Evolutionary conservation across 495 filamentous ascomycete species (phyloP).

Genomic region (Lasiosphaeriaceae sp.): DNA sequence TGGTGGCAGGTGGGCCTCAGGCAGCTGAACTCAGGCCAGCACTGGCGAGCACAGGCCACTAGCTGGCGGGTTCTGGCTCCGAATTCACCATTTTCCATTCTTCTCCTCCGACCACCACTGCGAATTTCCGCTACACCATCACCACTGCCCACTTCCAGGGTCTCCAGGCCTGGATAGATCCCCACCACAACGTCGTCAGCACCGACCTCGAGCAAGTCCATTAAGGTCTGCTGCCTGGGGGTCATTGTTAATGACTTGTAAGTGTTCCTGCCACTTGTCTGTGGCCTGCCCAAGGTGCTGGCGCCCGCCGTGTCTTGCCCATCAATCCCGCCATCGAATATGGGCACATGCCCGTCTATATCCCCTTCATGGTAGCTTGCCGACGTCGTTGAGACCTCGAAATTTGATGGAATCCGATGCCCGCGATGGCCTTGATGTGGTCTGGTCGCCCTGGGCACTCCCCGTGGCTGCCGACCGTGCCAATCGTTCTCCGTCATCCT

Average conservation of each 20-base stretch:
- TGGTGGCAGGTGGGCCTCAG: constrained; percentile 6
- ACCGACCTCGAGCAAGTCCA: constrained; percentile 10
- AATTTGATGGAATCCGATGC: constrained; percentile 31
- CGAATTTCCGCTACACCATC: constrained; percentile 35
- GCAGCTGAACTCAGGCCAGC: constrained; percentile 20
- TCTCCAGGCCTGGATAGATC: constrained; percentile 21
- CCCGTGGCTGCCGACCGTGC: constrained; percentile 19
- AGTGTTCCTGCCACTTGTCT: constrained; percentile 24
- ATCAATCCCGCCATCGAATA: constrained; percentile 41
- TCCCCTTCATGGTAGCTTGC: constrained; percentile 25
- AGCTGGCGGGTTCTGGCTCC: constrained; percentile 14
- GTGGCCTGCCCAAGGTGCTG: constrained; percentile 14
- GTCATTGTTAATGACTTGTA: constrained; percentile 35
- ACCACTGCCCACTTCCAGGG: constrained; percentile 28
- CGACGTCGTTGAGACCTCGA: constrained; percentile 24
- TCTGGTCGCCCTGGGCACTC: constrained; percentile 13
- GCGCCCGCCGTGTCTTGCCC: constrained; percentile 30
- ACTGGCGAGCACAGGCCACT: constrained; percentile 26
- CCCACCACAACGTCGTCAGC: constrained; percentile 20
- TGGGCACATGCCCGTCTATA: constrained; percentile 36
- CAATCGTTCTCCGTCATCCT: constrained; percentile 39
- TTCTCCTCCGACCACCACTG: constrained; percentile 32
- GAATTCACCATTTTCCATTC: constrained; percentile 33
- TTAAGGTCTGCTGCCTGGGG: constrained; percentile 28
- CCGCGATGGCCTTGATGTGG: constrained; percentile 25